These are phyloP conservation scores for Mycocentrospora acerina DNA, from an alignment of 2,329 filamentous ascomycete species.

Conservation along the genomic window DNA sequence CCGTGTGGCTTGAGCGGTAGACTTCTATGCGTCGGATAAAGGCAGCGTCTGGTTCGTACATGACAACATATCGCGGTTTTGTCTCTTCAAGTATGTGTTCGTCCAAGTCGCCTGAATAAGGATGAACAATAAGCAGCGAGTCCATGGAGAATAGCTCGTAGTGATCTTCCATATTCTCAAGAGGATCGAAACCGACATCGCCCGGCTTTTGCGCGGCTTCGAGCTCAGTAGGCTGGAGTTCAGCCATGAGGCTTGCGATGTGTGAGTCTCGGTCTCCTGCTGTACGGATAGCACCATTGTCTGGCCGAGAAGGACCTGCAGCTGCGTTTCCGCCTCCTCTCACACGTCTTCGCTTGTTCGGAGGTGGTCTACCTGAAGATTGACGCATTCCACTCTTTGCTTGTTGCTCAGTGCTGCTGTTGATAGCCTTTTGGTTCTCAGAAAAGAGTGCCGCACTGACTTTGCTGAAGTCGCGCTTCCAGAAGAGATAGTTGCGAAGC, in stretches of 20 bases:
- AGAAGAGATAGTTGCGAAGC: slow-evolving; percentile 81
- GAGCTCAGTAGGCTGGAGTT: slow-evolving; percentile 76
- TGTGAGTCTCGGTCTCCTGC: slow-evolving; percentile 82
- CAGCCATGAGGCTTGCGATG: slow-evolving; percentile 78
- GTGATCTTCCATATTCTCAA: slow-evolving; percentile 89
- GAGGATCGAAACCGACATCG: slow-evolving; percentile 73
- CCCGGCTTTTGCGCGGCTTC: slow-evolving; percentile 71
- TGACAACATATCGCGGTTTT: slow-evolving; percentile 91
- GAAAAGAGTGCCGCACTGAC: slow-evolving; percentile 77
- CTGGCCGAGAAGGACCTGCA: slow-evolving; percentile 61
- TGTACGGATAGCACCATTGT: slow-evolving; percentile 71
- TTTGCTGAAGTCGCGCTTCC: slow-evolving; percentile 87
- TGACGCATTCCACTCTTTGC: slow-evolving; percentile 46
- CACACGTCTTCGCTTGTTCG: slow-evolving; percentile 82
- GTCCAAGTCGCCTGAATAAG: slow-evolving; percentile 94
- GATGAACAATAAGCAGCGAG: slow-evolving; percentile 83
- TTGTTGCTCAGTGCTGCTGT: slow-evolving; percentile 63
- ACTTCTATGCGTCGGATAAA: slow-evolving; percentile 95
- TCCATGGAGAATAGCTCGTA: slow-evolving; percentile 91
- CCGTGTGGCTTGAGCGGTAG: slow-evolving; percentile 90
- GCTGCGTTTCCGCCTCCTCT: slow-evolving; percentile 72
- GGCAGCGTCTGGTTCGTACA: slow-evolving; percentile 95
- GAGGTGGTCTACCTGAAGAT: slow-evolving; percentile 63
- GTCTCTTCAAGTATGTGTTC: slow-evolving; percentile 95
- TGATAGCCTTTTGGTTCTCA: slow-evolving; percentile 77